Evolutionary conservation across 2,329 filamentous ascomycete genomes (phyloP), one percentile per base, ranked within the genome.

Genomic region (Truncatella angustata): DNA sequence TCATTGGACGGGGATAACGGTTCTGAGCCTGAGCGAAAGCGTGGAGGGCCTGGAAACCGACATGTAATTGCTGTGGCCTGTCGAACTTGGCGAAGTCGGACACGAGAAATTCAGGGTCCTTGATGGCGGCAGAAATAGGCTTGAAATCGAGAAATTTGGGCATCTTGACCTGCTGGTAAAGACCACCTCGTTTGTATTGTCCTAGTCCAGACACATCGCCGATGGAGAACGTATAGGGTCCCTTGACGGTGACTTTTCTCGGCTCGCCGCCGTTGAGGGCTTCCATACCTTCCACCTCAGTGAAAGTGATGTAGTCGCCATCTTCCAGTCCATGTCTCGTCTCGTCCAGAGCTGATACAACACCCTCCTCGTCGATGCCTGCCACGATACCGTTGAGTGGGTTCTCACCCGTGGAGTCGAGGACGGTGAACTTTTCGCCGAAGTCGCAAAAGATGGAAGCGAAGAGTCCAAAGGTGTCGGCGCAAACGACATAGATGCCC

Each of bases 31-130:
- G 85, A 11, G 82, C 84, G 70, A 96, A 99, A 32, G 86, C 85
- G 68, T 97, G 91, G 6, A 99, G 80, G 9, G 94, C 92, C 73
- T 97, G 92, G 65, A 97, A 88, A 55, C 91, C 94, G 55, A 95
- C 76, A 68, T 99, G 94, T 21, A 99, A 82, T 70, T 97, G 91
- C 59, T 88, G 85, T 1, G 94, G 94, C 42, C 94, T 88, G 70
- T 97, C 94, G 60, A 97, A 97, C 72, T 99, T 99, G 72, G 94
- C 94, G 66, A 92, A 99, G 69, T 99, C 94, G 20, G 94, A 96
- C 55, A 96, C 84, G 64, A 97, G 74, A 58, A 95, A 85, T 63
- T 97, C 93, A 2, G 94, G 94, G 53, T 91, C 88, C 71, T 90
- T 90, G 52, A 97, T 72, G 55, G 96, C 84, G 49, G 83, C 75